Evolutionary conservation across 73 alveolate genomes (phyloP).

Genomic region (Tetrahymena borealis): DNA sequence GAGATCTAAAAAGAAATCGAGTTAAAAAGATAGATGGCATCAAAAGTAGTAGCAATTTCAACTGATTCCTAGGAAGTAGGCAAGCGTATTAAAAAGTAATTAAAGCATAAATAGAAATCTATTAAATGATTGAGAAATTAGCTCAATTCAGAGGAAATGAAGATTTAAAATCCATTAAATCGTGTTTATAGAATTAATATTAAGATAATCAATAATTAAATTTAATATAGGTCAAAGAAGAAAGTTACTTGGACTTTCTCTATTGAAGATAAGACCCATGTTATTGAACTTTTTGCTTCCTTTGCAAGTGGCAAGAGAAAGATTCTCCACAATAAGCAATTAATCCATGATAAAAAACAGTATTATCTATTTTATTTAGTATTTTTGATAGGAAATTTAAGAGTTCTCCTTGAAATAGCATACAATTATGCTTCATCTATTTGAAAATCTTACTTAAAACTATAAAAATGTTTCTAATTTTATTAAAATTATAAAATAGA

Average conservation of each 20-base stretch:
- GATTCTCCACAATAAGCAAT: constrained; percentile 65
- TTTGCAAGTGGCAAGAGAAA: constrained; percentile 69
- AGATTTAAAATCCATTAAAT: too few species aligned
- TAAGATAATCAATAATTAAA: not conserved
- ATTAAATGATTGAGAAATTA: not conserved
- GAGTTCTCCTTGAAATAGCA: not conserved
- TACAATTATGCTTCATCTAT: too few species aligned
- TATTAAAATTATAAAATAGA: not conserved
- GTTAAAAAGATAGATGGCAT: not conserved
- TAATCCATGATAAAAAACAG: not conserved
- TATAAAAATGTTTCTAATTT: not conserved
- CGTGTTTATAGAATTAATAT: not conserved
- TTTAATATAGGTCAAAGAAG: constrained; percentile 49
- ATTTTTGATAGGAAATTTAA: not conserved
- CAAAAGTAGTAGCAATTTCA: not conserved
- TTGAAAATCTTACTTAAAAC: too few species aligned
- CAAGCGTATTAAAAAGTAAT: not conserved
- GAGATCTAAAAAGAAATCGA: not conserved
- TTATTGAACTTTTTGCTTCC: constrained; percentile 63
- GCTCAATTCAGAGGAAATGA: too few species aligned
- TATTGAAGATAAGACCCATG: constrained; percentile 65
- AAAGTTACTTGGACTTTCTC: constrained; percentile 64
- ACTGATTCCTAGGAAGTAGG: not conserved
- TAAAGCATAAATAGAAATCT: not conserved
- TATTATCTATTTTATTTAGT: not conserved